Conservation (phyloP, 768 basidiomycete genomes). For the Dentipellis sp. region DNA sequence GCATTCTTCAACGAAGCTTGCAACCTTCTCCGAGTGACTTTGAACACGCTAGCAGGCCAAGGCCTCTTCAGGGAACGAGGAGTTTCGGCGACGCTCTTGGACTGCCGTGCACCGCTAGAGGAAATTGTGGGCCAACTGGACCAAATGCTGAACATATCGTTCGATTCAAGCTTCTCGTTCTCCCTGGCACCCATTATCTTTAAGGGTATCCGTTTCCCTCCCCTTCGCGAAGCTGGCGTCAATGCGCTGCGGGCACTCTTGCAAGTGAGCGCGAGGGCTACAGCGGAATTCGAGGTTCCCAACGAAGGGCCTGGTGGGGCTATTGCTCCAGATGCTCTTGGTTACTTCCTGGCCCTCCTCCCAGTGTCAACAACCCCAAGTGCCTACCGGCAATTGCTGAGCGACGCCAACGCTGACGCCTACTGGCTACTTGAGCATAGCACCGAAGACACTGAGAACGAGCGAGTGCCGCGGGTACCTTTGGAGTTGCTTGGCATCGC, state of each 20-base stretch:
- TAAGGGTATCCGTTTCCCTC: constrained; percentile 72
- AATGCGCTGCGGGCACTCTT: constrained; percentile 55
- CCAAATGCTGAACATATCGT: constrained; percentile 61
- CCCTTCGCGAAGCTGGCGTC: constrained; percentile 53
- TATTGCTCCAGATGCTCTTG: constrained; percentile 53
- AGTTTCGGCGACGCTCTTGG: constrained; percentile 50
- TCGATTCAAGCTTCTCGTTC: constrained; percentile 73
- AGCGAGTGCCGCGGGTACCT: constrained; percentile 41
- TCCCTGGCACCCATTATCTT: constrained; percentile 76
- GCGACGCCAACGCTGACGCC: constrained; percentile 50
- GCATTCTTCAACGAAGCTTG: constrained; percentile 64
- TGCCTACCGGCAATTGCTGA: constrained; percentile 51
- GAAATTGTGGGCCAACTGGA: constrained; percentile 68
- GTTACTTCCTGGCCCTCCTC: constrained; percentile 73
- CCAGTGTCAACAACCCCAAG: constrained; percentile 52
- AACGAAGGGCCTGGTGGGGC: constrained; percentile 31
- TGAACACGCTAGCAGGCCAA: constrained; percentile 55
- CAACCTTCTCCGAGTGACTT: constrained; percentile 51
- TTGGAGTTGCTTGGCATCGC: constrained; percentile 49
- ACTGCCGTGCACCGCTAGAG: constrained; percentile 54
- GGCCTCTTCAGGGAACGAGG: constrained; percentile 46
- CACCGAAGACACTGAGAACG: constrained; percentile 27
- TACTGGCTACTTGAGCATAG: constrained; percentile 36
- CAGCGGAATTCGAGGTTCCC: constrained; percentile 20
- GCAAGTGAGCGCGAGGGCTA: constrained; percentile 43